These are phyloP conservation scores for Botrytis hyacinthi DNA, from an alignment of 2,329 filamentous ascomycete species.

Conservation along the genomic window DNA sequence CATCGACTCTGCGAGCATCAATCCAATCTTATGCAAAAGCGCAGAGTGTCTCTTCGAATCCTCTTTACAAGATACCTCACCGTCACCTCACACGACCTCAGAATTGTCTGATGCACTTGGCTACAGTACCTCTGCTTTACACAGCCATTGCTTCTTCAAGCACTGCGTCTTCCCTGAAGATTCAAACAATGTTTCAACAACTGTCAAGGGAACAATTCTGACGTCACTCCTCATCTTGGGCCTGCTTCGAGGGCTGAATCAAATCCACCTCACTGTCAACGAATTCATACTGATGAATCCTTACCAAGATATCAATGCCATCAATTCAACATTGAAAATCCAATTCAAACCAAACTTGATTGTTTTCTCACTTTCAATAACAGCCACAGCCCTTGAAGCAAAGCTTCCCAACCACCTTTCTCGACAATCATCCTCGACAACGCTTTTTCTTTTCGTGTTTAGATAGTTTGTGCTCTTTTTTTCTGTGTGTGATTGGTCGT, in stretches of 20 bases:
- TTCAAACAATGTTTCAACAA: background rate
- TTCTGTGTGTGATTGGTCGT: background rate
- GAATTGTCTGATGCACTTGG: background rate
- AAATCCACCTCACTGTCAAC: background rate
- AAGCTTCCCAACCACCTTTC: background rate
- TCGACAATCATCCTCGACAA: background rate
- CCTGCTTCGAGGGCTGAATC: background rate
- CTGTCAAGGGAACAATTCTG: background rate
- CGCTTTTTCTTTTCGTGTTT: background rate
- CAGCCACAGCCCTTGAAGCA: background rate
- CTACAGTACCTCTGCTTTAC: background rate
- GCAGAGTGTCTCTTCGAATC: background rate
- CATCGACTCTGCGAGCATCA: background rate
- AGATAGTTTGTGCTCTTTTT: background rate
- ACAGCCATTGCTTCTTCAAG: background rate
- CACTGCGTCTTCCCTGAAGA: background rate
- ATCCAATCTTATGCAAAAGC: background rate
- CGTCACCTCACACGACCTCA: background rate
- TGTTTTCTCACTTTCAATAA: background rate
- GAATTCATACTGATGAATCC: background rate
- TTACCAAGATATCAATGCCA: background rate
- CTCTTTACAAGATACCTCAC: background rate
- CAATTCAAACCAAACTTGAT: background rate
- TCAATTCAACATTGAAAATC: background rate
- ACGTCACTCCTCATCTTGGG: background rate